phyloP scores from a whole-genome alignment of 2,329 filamentous ascomycete genomes.

The Fusarium coicis region DNA sequence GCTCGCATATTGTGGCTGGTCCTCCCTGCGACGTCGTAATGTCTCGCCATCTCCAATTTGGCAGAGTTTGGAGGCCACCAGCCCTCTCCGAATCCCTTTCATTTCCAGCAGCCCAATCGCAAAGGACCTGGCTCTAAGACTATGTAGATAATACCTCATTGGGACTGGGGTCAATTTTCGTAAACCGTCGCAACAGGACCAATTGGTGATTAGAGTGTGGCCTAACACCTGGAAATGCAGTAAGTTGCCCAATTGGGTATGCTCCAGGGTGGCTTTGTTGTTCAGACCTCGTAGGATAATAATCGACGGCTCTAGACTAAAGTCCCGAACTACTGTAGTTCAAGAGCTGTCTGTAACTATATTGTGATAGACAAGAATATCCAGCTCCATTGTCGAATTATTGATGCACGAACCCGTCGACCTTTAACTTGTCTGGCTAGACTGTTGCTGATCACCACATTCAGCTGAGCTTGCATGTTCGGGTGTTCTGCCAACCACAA shows the following conservation, averaged over 20 bases:
- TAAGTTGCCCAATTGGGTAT: background rate
- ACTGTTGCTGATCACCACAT: conserved; percentile 11
- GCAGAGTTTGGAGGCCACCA: background rate
- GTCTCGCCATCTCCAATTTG: conserved; percentile 14
- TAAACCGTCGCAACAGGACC: background rate
- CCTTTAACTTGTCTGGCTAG: conserved; percentile 3
- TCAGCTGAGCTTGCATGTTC: conserved; percentile 29
- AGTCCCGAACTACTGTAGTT: background rate
- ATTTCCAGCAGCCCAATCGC: background rate
- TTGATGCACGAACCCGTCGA: conserved; percentile 7
- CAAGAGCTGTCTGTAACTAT: background rate
- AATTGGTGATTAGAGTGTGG: background rate
- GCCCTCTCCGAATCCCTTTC: background rate
- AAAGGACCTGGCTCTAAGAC: conserved; percentile 22
- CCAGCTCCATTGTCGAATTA: conserved; percentile 1
- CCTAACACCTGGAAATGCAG: background rate
- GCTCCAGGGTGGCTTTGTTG: conserved; percentile 1
- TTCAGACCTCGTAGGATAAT: background rate
- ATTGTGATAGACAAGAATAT: background rate
- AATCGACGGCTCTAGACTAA: background rate
- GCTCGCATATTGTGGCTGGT: conserved; percentile 26
- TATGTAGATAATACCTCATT: background rate
- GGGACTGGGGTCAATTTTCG: background rate
- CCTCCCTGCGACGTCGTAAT: conserved; percentile 7
- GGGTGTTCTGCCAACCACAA: conserved; percentile 3